phyloP scores from a whole-genome alignment of 352 stramenopile species.

The Phytophthora tentaculata region DNA sequence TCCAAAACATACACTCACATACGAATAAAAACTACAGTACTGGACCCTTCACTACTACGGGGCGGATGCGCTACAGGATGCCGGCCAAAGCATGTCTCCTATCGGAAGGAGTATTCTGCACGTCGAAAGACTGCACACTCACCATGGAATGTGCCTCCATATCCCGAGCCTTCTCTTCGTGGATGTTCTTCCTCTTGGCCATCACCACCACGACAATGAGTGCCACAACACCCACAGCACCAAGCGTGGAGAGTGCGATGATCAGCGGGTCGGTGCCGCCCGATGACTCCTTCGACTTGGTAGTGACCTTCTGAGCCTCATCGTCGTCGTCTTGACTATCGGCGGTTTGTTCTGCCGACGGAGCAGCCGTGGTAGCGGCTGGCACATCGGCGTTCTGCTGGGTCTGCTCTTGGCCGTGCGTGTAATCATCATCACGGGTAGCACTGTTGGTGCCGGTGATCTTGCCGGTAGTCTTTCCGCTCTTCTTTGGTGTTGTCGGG shows the following conservation, averaged over 20 bases:
- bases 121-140: constrained; percentile 35
- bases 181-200: constrained; percentile 39
- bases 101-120: constrained; percentile 29
- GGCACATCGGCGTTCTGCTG: constrained; percentile 17
- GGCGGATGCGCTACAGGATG: constrained; percentile 22
- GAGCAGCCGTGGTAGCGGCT: constrained; percentile 2
- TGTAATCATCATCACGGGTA: constrained; percentile 12
- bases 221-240: constrained; percentile 30
- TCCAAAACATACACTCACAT: not conserved
- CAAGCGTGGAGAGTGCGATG: constrained; percentile 30
- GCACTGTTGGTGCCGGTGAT: constrained; percentile 8
- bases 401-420: constrained; percentile 19
- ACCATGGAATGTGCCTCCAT: constrained; percentile 31
- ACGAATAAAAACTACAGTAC: constrained; percentile 29
- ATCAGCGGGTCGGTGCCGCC: constrained; percentile 37
- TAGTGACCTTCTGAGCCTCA: constrained; percentile 34
- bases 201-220: constrained; percentile 36
- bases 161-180: constrained; percentile 36
- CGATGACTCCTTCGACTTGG: constrained; percentile 9
- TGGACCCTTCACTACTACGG: constrained; percentile 22
- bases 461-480: constrained; percentile 3
- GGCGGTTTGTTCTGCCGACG: constrained; percentile 15
- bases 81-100: constrained; percentile 29
- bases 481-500: constrained; percentile 17
- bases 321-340: constrained; percentile 22